phyloP scores from a whole-genome alignment of 306 rosid species.

The Sindora glabra region DNA sequence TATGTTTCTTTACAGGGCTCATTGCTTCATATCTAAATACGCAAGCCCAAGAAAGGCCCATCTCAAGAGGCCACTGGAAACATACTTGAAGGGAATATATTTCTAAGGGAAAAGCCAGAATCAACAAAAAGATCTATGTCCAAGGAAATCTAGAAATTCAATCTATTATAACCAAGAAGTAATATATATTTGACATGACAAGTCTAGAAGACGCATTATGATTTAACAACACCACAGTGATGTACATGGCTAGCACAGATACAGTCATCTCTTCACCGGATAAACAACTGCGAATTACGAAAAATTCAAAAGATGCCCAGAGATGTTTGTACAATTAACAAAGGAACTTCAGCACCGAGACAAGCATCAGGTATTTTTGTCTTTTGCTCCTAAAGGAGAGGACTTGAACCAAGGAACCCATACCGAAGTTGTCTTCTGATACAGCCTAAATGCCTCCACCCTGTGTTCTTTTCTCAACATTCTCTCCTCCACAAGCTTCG shows the following conservation, averaged over 20 bases:
- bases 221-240: slow-evolving; percentile 17
- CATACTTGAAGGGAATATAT: too few species aligned
- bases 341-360: not conserved
- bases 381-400: slow-evolving; percentile 30
- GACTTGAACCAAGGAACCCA: slow-evolving; percentile 80
- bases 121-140: not conserved
- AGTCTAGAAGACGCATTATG: not conserved
- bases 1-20: too few species aligned
- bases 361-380: slow-evolving; percentile 37
- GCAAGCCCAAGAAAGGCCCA: too few species aligned
- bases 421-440: slow-evolving; percentile 80
- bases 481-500: slow-evolving; percentile 69
- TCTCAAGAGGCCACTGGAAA: not conserved
- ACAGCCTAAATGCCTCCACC: slow-evolving; percentile 57
- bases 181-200: not conserved
- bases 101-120: not conserved
- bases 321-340: slow-evolving; percentile 8
- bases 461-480: slow-evolving; percentile 65
- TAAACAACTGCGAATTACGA: slow-evolving; percentile 7
- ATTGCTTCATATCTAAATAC: too few species aligned
- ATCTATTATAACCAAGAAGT: not conserved
- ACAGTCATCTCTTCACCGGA: slow-evolving; percentile 12
- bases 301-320: slow-evolving; percentile 4
- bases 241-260: not conserved
- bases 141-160: not conserved